Evolutionary conservation across 495 filamentous ascomycete species (phyloP), one percentile per base, ranked within the genome.

Genomic region (Coniosporium apollinis): DNA sequence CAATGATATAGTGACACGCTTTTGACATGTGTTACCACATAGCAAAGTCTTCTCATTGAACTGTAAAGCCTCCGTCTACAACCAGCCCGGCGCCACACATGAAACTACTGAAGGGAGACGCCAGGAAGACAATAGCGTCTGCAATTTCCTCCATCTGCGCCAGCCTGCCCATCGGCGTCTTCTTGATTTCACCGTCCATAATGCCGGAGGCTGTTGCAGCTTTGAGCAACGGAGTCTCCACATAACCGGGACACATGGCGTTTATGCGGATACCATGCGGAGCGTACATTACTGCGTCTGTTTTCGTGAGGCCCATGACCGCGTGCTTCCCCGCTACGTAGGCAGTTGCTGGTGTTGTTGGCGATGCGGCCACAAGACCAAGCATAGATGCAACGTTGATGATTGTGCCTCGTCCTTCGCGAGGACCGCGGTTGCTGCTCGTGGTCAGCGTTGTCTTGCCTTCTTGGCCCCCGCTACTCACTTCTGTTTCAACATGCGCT

Each of bases 231-330:
- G 61, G 59, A 1, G 60, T 63, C 9, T 45, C 46, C 9, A 64
- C 50, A 39, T 62, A 65, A 1, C 63, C 63, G 3, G 60, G 60
- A 31, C 63, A 67, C 14, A 67, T 56, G 2, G 62, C 62, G 41
- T 67, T 68, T 42, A 68, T 64, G 20, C 63, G 54, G 20, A 68
- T 66, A 15, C 61, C 61, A 8, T 56, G 33, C 14, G 45, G 44
- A 0, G 56, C 59, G 41, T 62, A 68, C 3, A 44, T 39, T 37
- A 58, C 58, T 5, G 59, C 65, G 38, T 68, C 66, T 41, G 55
- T 50, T 43, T 56, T 62, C 1, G 63, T 66, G 21, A 69, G 26
- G 3, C 59, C 64, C 31, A 62, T 51, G 33, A 48, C 46, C 41
- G 57, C 61, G 40, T 68, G 61, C 36, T 67, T 68, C 8, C 57